A percentile compares a stretch with the other conserved stretches of the same genome.
phyloP scores from a whole-genome alignment of 106 monocot species.

The Apostasia shenzhenica region DNA sequence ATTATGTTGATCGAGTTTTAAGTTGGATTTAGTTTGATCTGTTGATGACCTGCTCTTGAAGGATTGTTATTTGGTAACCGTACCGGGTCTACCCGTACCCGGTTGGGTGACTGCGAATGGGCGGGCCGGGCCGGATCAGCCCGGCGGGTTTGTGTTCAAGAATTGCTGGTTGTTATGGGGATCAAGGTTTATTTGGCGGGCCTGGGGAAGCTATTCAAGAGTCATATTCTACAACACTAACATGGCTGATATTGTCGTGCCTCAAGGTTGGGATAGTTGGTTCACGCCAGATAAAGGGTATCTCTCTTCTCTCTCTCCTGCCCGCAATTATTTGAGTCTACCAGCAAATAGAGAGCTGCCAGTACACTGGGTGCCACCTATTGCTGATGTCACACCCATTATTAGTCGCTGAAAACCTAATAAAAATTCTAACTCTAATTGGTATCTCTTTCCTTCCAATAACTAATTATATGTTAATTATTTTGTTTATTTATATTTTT shows the following conservation, averaged over 20 bases:
- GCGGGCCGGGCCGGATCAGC: neutral
- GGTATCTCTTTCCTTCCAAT: too few relatives aligned
- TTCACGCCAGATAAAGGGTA: neutral
- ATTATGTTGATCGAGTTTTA: too few relatives aligned
- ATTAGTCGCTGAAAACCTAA: neutral
- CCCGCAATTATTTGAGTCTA: too few relatives aligned
- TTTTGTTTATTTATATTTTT: neutral
- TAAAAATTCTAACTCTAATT: too few relatives aligned
- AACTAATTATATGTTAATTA: too few relatives aligned
- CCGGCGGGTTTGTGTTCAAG: constrained; percentile 11
- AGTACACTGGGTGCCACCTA: too few relatives aligned
- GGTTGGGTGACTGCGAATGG: constrained; percentile 11
- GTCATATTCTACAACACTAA: constrained; percentile 19
- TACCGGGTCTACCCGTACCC: neutral
- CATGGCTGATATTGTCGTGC: constrained; percentile 16
- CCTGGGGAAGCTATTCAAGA: too few relatives aligned
- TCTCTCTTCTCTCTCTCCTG: neutral
- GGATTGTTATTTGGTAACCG: constrained; percentile 1
- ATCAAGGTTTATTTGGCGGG: constrained; percentile 14
- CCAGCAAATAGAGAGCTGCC: too few relatives aligned
- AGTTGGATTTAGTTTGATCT: neutral
- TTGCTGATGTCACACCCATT: too few relatives aligned
- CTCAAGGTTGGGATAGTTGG: constrained; percentile 23
- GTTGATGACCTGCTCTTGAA: too few relatives aligned
- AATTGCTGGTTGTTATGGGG: constrained; percentile 16